phyloP scores from a whole-genome alignment of 1,284 basidiomycete species.

The Sporisorium exsertum region DNA sequence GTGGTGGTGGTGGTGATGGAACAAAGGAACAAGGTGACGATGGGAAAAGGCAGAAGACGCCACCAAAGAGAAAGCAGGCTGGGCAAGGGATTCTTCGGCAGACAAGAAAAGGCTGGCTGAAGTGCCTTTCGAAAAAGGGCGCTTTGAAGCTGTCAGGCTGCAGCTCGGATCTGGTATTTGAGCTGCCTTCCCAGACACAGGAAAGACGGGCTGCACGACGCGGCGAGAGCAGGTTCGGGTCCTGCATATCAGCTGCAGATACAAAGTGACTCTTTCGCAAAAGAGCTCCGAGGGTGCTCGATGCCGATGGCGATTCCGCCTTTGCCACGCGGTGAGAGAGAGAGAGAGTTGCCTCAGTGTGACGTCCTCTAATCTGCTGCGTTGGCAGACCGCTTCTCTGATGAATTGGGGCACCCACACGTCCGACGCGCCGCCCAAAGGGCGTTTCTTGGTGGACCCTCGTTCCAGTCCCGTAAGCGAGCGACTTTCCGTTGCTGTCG shows the following conservation, averaged over 20 bases:
- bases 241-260: constrained; percentile 1
- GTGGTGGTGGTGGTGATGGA: background rate
- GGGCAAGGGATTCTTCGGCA: background rate
- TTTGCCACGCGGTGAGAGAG: background rate
- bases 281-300: background rate
- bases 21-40: constrained; percentile 16
- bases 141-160: constrained; percentile 15
- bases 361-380: background rate
- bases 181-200: background rate
- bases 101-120: background rate
- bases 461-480: constrained; percentile 4
- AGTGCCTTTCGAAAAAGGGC: background rate
- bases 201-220: background rate
- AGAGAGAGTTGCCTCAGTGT: constrained; percentile 1
- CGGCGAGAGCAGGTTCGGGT: background rate
- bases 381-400: no score
- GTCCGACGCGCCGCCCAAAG: background rate
- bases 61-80: background rate
- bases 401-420: background rate
- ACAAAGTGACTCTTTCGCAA: background rate
- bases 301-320: background rate
- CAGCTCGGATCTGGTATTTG: constrained; percentile 23
- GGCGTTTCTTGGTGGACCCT: background rate
- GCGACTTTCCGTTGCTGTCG: background rate
- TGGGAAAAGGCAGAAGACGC: constrained; percentile 4